Evolutionary conservation across 2,329 filamentous ascomycete genomes (phyloP), one percentile per base, ranked within the genome.

Genomic region (Tympanopsis confertula): DNA sequence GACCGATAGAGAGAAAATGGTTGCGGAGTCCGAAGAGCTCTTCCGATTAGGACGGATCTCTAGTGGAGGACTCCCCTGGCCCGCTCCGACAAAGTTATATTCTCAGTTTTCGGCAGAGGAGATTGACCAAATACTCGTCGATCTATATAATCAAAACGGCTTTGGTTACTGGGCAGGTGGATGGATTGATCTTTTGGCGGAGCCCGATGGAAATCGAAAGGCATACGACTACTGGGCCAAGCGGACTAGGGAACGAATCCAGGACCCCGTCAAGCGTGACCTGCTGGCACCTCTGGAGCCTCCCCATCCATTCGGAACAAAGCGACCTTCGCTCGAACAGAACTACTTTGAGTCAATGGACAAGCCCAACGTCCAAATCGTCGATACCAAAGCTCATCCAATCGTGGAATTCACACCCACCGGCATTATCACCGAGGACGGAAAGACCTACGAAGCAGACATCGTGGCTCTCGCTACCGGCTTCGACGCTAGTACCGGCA

Each of bases 301-400:
- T 28, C 62, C 60, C 3, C 62, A 69, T 33, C 54, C 57, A 2
- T 69, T 65, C 42, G 67, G 61, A 3, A 59, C 56, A 5, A 72
- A 68, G 45, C 56, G 67, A 0, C 56, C 55, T 3, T 59, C 53
- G 1, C 55, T 71, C 0, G 69, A 74, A 42, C 52, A 63, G 22
- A 51, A 56, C 29, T 72, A 68, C 46, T 74, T 65, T 43, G 69
- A 74, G 41, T 54, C 61, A 3, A 59, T 66, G 38, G 62, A 69
- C 42, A 56, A 56, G 14, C 49, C 55, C 1, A 62, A 67, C 20
- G 65, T 73, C 3, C 46, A 61, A 2, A 45, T 74, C 2, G 56
- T 73, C 2, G 54, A 65, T 35, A 44, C 69, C 13, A 64, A 61
- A 10, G 46, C 55, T 5, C 61, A 58, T 3, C 55, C 61, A 0